These are phyloP conservation scores for Heliamphora exappendiculata DNA, from an alignment of 148 eudicot genomes.

Conservation along the genomic window DNA sequence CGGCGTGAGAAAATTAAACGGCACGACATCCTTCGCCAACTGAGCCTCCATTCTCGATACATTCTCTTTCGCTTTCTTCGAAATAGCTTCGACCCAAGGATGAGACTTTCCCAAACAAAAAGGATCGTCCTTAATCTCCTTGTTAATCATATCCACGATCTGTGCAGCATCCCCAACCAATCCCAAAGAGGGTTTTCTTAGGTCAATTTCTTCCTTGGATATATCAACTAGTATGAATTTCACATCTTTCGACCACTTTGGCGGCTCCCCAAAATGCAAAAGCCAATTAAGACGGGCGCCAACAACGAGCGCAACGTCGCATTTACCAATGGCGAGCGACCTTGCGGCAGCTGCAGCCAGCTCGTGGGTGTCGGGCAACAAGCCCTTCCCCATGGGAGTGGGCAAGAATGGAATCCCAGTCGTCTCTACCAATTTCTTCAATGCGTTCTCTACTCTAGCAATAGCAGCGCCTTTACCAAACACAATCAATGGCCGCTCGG, in stretches of 20 bases:
- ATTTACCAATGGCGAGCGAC: constrained; percentile 82
- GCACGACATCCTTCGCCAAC: constrained; percentile 79
- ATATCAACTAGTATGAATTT: constrained; percentile 81
- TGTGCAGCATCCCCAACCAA: constrained; percentile 77
- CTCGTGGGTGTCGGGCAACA: constrained; percentile 74
- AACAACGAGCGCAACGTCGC: constrained; percentile 82
- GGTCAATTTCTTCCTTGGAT: constrained; percentile 64
- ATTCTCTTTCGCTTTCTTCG: constrained; percentile 72
- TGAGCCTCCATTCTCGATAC: constrained; percentile 77
- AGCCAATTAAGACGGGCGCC: constrained; percentile 97
- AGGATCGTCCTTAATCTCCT: constrained; percentile 85
- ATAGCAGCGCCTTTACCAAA: constrained; percentile 87
- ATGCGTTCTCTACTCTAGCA: constrained; percentile 48
- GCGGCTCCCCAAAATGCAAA: constrained; percentile 90
- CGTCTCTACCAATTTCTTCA: constrained; percentile 51
- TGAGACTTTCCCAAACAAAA: constrained; percentile 73
- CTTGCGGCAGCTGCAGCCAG: constrained; percentile 87
- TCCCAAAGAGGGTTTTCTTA: constrained; percentile 66
- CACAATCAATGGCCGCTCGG: constrained; percentile 77
- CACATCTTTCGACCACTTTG: constrained; percentile 84
- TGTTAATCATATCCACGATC: constrained; percentile 50
- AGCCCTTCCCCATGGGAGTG: constrained; percentile 96
- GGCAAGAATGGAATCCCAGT: constrained; percentile 94
- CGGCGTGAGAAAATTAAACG: constrained; percentile 83
- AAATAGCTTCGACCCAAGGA: constrained; percentile 72